A percentile compares a stretch with the other conserved stretches of the same genome.
These are phyloP conservation scores for Salinomyces thailandicus DNA, from an alignment of 2,329 filamentous ascomycete species.

Conservation along the genomic window DNA sequence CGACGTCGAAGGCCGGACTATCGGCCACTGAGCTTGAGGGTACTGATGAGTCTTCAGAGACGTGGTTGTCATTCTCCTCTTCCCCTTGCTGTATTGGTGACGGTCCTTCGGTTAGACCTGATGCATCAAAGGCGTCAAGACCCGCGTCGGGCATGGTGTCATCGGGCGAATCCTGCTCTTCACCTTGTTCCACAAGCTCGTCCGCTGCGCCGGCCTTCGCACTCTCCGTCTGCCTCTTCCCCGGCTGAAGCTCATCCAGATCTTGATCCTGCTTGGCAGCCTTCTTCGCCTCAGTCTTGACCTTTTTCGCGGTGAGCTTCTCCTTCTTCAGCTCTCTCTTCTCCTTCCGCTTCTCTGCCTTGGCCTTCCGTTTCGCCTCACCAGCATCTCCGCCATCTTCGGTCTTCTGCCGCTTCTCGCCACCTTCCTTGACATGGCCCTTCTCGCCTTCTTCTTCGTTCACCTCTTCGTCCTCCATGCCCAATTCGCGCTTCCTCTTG, in stretches of 20 bases:
- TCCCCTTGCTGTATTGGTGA: conserved; percentile 9
- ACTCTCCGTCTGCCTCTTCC: conserved; percentile 20
- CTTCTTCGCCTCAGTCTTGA: conserved; percentile 32
- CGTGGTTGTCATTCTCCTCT: conserved; percentile 19
- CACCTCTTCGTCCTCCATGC: conserved; percentile 36
- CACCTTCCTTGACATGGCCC: conserved; percentile 29
- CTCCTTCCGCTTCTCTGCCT: conserved; percentile 34
- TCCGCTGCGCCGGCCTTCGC: conserved; percentile 9
- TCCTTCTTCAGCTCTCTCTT: conserved; percentile 38
- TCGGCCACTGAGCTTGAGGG: conserved; percentile 27
- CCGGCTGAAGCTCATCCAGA: conserved; percentile 12
- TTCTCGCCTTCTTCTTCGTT: conserved; percentile 19
- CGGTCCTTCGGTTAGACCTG: conserved; percentile 15
- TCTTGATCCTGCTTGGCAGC: conserved; percentile 21
- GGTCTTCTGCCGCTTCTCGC: conserved; percentile 36
- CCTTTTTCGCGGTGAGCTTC: conserved; percentile 29
- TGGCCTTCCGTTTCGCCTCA: conserved; percentile 25
- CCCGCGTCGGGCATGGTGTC: conserved; percentile 19
- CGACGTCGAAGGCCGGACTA: conserved; percentile 32
- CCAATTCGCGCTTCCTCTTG: conserved; percentile 63
- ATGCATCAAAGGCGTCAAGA: conserved; percentile 20
- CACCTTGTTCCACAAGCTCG: conserved; percentile 9
- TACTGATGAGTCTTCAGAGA: conserved; percentile 24
- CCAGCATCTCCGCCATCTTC: conserved; percentile 21
- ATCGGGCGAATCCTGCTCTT: conserved; percentile 14